A percentile compares a stretch with the other conserved stretches of the same genome.
Evolutionary conservation across 352 stramenopile genomes (phyloP).

Genomic region (Thalassiosira livingstoniorum): DNA sequence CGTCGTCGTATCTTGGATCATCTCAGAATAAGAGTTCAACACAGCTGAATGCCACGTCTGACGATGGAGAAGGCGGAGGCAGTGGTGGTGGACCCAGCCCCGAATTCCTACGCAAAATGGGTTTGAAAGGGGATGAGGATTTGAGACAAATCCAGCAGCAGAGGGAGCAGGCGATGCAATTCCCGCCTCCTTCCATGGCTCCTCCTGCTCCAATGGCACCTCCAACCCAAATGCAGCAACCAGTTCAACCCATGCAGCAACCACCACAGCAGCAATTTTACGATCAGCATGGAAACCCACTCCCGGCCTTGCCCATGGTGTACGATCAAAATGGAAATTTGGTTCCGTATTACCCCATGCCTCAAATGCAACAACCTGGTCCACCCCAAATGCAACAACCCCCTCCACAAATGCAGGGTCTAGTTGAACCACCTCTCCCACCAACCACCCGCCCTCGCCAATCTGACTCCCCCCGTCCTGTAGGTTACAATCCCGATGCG

Average conservation of each 20-base stretch:
- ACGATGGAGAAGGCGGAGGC: conserved; percentile 33
- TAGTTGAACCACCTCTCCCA: conserved; percentile 41
- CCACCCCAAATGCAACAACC: conserved; percentile 9
- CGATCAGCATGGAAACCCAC: conserved; percentile 56
- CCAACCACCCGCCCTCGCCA: conserved; percentile 29
- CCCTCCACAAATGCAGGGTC: neutral
- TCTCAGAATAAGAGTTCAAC: no score
- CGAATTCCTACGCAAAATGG: conserved; percentile 49
- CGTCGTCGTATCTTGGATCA: neutral
- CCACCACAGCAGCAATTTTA: conserved; percentile 44
- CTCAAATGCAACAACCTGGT: conserved; percentile 2
- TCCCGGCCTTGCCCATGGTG: conserved; percentile 45
- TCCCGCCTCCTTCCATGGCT: neutral
- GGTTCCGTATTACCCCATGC: conserved; percentile 28
- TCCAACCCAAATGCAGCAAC: neutral
- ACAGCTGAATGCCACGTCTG: conserved; percentile 30
- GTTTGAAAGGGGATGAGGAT: conserved; percentile 14
- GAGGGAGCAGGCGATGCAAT: neutral
- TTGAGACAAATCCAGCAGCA: conserved; percentile 21
- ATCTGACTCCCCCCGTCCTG: conserved; percentile 32
- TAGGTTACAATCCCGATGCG: conserved; percentile 75
- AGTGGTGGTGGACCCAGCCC: neutral
- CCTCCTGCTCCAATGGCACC: neutral
- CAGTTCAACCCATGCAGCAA: neutral
- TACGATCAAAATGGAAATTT: conserved; percentile 61